Evolutionary conservation across 805 yeast species (phyloP).

Genomic region (Candida dajiaensis): DNA sequence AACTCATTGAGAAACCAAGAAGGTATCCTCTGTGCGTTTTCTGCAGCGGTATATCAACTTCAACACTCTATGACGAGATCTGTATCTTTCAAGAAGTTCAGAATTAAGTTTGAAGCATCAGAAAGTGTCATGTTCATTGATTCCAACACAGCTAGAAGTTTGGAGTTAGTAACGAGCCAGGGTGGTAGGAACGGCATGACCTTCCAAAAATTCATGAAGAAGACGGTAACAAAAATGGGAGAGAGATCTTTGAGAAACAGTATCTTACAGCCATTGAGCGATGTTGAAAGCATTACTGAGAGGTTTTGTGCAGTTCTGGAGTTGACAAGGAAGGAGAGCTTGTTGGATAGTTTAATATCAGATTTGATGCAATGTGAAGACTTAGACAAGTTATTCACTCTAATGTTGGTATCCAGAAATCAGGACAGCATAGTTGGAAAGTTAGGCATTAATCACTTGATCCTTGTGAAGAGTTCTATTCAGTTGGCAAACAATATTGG

Average conservation of each 20-base stretch:
- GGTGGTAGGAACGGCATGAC: slow-evolving; percentile 26
- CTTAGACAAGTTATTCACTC: slow-evolving; percentile 35
- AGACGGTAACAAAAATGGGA: slow-evolving; percentile 43
- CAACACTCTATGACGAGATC: slow-evolving; percentile 8
- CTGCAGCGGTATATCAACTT: slow-evolving; percentile 28
- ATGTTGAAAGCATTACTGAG: slow-evolving; percentile 27
- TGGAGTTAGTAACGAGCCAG: slow-evolving; percentile 34
- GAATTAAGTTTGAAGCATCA: slow-evolving; percentile 32
- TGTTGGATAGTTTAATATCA: slow-evolving; percentile 14
- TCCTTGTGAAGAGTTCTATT: slow-evolving; percentile 34
- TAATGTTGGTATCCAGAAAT: slow-evolving; percentile 26
- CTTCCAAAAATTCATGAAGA: slow-evolving; percentile 32
- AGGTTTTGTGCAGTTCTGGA: slow-evolving; percentile 35
- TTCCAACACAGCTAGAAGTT: slow-evolving; percentile 28
- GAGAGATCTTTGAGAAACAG: slow-evolving; percentile 33
- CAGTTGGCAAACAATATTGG: slow-evolving; percentile 16
- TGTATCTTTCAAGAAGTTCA: slow-evolving; percentile 24
- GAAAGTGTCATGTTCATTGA: slow-evolving; percentile 41
- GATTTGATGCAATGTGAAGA: slow-evolving; percentile 30
- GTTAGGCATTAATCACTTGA: slow-evolving; percentile 36
- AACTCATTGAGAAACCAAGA: slow-evolving; percentile 25
- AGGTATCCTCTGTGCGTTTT: slow-evolving; percentile 28
- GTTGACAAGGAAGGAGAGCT: slow-evolving; percentile 19
- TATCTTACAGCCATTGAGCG: slow-evolving; percentile 43
- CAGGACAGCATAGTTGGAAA: slow-evolving; percentile 19